phyloP scores from a whole-genome alignment of 148 eudicot genomes.

The Camellia granthamiana region DNA sequence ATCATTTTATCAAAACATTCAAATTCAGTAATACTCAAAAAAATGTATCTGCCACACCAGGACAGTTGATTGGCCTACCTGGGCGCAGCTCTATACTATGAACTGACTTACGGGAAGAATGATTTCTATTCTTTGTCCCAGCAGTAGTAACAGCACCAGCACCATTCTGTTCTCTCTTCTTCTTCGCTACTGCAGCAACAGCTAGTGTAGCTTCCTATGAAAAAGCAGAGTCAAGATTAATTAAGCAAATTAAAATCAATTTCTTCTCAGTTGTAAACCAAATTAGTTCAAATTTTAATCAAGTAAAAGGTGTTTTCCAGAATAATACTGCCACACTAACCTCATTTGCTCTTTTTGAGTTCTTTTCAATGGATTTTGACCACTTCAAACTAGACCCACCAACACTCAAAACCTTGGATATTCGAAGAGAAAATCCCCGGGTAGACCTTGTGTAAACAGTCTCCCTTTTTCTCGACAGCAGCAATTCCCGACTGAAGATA shows the following conservation, averaged over 20 bases:
- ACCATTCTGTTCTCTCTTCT: conserved; percentile 35
- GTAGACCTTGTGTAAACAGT: conserved; percentile 73
- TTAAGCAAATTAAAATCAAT: conserved; percentile 6
- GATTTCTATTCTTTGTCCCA: conserved; percentile 36
- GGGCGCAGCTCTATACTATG: conserved; percentile 43
- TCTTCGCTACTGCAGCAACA: conserved; percentile 54
- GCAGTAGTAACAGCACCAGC: conserved; percentile 31
- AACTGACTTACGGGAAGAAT: conserved; percentile 56
- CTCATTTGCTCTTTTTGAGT: conserved; percentile 72
- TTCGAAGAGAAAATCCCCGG: conserved; percentile 79
- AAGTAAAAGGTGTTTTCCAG: not conserved
- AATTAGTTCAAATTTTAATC: not conserved
- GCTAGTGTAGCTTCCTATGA: conserved; percentile 74
- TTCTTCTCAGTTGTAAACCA: not conserved
- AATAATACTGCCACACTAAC: conserved; percentile 39
- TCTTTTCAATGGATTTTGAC: conserved; percentile 87
- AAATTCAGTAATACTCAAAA: not conserved
- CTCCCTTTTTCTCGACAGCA: conserved; percentile 71
- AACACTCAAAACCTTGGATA: conserved; percentile 84
- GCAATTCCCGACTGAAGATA: conserved; percentile 58
- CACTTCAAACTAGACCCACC: conserved; percentile 86
- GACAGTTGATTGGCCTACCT: conserved; percentile 43
- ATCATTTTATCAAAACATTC: not conserved
- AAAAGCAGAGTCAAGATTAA: conserved; percentile 1
- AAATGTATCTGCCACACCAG: conserved; percentile 37